Conservation (phyloP, 805 yeast species). For the Phaffomyces thermotolerans region DNA sequence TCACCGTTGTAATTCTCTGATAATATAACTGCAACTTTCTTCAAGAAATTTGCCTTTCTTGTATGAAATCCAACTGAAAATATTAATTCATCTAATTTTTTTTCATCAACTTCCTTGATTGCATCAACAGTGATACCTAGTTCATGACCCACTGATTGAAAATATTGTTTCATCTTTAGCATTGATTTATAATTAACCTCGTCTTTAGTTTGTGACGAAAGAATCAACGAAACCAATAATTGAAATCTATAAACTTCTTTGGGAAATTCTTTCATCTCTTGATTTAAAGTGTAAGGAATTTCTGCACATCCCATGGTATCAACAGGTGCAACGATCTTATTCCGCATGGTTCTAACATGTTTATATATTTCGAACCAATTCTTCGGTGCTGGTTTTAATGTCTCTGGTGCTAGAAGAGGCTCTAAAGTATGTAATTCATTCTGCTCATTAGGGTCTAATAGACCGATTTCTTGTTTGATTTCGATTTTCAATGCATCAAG, state of each 20-base stretch:
- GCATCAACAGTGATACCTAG: slow-evolving; percentile 57
- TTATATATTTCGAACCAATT: slow-evolving; percentile 53
- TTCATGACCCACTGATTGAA: slow-evolving; percentile 33
- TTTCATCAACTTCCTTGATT: slow-evolving; percentile 41
- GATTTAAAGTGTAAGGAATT: slow-evolving; percentile 34
- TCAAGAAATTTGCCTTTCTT: slow-evolving; percentile 67
- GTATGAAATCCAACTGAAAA: slow-evolving; percentile 81
- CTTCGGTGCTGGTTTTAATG: slow-evolving; percentile 25
- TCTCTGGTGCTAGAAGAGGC: neutral
- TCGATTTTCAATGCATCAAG: neutral
- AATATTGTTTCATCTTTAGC: slow-evolving; percentile 44
- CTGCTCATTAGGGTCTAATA: neutral
- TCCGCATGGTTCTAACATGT: slow-evolving; percentile 60
- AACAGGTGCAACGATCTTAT: slow-evolving; percentile 68
- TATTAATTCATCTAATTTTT: slow-evolving; percentile 58
- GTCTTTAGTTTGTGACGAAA: slow-evolving; percentile 89
- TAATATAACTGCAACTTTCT: slow-evolving; percentile 50
- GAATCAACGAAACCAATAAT: slow-evolving; percentile 70
- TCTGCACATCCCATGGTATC: slow-evolving; percentile 82
- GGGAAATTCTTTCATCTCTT: slow-evolving; percentile 23
- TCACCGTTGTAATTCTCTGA: slow-evolving; percentile 49
- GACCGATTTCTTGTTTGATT: neutral
- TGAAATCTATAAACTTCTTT: slow-evolving; percentile 54
- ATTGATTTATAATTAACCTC: slow-evolving; percentile 75
- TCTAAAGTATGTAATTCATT: neutral